A percentile compares a stretch with the other conserved stretches of the same genome.
Evolutionary conservation across 2,329 filamentous ascomycete species (phyloP).

Genomic region (Penicillium sp.): DNA sequence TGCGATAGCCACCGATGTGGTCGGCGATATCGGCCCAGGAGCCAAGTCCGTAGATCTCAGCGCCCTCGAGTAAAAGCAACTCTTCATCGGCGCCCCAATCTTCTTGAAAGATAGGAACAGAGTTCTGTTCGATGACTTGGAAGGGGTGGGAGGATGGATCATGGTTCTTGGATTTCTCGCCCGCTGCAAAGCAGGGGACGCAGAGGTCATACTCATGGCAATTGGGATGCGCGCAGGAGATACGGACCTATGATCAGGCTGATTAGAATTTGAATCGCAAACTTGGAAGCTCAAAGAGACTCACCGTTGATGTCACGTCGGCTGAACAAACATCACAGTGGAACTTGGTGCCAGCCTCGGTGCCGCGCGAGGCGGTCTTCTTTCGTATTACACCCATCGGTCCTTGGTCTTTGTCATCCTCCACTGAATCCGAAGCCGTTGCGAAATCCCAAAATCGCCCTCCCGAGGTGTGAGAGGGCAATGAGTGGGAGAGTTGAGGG

Average conservation of each 20-base stretch:
- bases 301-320: slow-evolving; percentile 93
- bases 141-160: slow-evolving; percentile 84
- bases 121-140: slow-evolving; percentile 96
- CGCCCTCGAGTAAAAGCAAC: slow-evolving; percentile 86
- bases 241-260: slow-evolving; percentile 70
- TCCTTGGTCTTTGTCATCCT: slow-evolving; percentile 41
- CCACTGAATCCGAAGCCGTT: slow-evolving; percentile 34
- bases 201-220: slow-evolving; percentile 97
- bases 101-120: slow-evolving; percentile 89
- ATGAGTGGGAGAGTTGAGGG: slow-evolving; percentile 4
- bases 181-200: slow-evolving; percentile 88
- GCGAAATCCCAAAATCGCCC: slow-evolving; percentile 28
- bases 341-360: slow-evolving; percentile 89
- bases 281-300: slow-evolving; percentile 28
- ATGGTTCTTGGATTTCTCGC: slow-evolving; percentile 77
- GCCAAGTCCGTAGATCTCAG: slow-evolving; percentile 91
- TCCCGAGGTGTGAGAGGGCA: slow-evolving; percentile 32
- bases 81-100: slow-evolving; percentile 99
- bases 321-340: slow-evolving; percentile 96
- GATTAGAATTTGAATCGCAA: background rate
- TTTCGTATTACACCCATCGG: slow-evolving; percentile 93
- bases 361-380: slow-evolving; percentile 82
- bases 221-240: slow-evolving; percentile 78
- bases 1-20: slow-evolving; percentile 92
- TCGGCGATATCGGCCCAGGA: slow-evolving; percentile 98